phyloP scores from a whole-genome alignment of 2,329 filamentous ascomycete genomes.

The Ascochyta koolunga region DNA sequence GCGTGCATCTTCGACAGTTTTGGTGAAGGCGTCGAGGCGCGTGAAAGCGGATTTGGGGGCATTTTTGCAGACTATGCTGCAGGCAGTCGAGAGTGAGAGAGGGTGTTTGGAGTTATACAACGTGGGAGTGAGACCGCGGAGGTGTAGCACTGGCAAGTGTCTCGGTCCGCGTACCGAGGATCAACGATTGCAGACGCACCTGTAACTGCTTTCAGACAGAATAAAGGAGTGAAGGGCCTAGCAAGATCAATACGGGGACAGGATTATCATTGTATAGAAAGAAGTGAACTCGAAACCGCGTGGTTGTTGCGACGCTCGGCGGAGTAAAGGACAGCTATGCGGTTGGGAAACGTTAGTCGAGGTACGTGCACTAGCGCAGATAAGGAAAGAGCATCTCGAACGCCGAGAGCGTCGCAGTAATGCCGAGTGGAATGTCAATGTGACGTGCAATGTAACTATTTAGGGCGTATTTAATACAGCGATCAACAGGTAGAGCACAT shows the following conservation, averaged over 20 bases:
- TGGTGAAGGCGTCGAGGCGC: slow-evolving; percentile 96
- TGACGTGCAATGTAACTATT: no score
- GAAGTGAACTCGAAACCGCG: slow-evolving; percentile 29
- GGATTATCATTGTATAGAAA: slow-evolving; percentile 31
- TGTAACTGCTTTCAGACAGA: slow-evolving; percentile 11
- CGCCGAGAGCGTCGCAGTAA: slow-evolving; percentile 8
- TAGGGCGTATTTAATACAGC: no score
- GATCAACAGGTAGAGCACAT: no score
- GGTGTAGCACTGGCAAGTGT: slow-evolving; percentile 18
- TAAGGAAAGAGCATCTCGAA: slow-evolving; percentile 17
- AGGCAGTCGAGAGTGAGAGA: slow-evolving; percentile 1
- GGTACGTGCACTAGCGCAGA: slow-evolving; percentile 22
- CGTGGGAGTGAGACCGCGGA: slow-evolving; percentile 20
- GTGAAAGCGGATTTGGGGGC: slow-evolving; percentile 94
- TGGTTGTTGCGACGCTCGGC: slow-evolving; percentile 33
- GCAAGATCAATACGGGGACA: slow-evolving; percentile 30
- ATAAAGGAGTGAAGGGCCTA: slow-evolving; percentile 28
- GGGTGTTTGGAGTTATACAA: slow-evolving; percentile 8
- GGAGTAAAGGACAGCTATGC: slow-evolving; percentile 44
- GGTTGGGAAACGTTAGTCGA: slow-evolving; percentile 31
- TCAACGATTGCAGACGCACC: slow-evolving; percentile 20
- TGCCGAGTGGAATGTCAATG: neutral
- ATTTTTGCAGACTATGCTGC: slow-evolving; percentile 56
- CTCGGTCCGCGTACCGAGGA: slow-evolving; percentile 10
- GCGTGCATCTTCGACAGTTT: slow-evolving; percentile 97